Conservation (phyloP, 2,329 filamentous ascomycete species). For the Calycina herbarum region DNA sequence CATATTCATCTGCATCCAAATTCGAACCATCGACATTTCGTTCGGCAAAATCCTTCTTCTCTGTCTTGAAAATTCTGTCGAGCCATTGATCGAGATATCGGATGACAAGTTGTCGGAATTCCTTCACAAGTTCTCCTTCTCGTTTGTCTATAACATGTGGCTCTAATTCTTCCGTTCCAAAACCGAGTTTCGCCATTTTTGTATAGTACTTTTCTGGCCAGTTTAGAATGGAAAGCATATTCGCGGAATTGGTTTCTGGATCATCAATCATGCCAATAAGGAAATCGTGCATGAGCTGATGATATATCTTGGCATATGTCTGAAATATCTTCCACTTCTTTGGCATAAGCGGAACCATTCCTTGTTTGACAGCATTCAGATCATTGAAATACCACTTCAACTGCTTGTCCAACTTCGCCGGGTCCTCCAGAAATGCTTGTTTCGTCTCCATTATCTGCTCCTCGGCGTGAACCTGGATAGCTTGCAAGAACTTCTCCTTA, state of each 20-base stretch:
- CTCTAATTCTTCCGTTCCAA: conserved; percentile 70
- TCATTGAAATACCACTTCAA: conserved; percentile 99
- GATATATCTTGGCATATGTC: conserved; percentile 88
- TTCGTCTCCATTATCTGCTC: conserved; percentile 61
- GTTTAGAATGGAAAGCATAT: conserved; percentile 88
- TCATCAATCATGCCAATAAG: conserved; percentile 81
- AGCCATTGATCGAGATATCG: conserved; percentile 97
- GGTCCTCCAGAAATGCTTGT: conserved; percentile 77
- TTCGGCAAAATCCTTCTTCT: conserved; percentile 77
- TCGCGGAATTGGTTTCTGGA: conserved; percentile 77
- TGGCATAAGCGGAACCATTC: conserved; percentile 89
- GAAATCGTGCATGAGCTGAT: conserved; percentile 93
- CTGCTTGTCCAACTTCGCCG: conserved; percentile 78
- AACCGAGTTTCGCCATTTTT: conserved; percentile 90
- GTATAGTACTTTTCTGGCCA: conserved; percentile 96
- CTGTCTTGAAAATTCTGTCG: conserved; percentile 82
- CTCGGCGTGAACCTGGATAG: conserved; percentile 62
- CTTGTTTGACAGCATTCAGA: conserved; percentile 88
- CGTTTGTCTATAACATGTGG: conserved; percentile 90
- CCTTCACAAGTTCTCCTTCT: conserved; percentile 84
- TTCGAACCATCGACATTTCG: conserved; percentile 72
- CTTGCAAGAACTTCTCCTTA: conserved; percentile 88
- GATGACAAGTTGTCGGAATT: conserved; percentile 94
- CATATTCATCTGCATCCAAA: conserved; percentile 83
- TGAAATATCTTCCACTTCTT: conserved; percentile 96